phyloP scores from a whole-genome alignment of 2,329 filamentous ascomycete genomes.

The Calonectria montana region DNA sequence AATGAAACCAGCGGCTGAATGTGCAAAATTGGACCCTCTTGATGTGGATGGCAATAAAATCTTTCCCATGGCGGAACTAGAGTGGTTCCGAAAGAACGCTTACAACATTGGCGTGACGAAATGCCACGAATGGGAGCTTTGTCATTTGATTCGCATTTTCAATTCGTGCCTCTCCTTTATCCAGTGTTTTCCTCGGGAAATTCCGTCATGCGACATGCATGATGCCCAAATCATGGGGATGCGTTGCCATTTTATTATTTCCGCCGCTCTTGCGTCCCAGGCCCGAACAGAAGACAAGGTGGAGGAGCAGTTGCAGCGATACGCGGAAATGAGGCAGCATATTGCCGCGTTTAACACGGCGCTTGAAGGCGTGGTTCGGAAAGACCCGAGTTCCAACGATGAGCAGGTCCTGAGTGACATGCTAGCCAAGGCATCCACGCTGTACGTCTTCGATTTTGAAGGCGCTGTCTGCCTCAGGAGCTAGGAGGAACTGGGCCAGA shows the following conservation, averaged over 20 bases:
- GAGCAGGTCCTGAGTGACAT: conserved; percentile 64
- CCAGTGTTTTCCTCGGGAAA: conserved; percentile 60
- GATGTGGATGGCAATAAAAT: conserved; percentile 56
- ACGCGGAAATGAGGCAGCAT: conserved; percentile 70
- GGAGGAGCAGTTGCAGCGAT: conserved; percentile 68
- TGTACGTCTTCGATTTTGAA: conserved; percentile 85
- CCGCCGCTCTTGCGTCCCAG: conserved; percentile 61
- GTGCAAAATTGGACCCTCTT: conserved; percentile 48
- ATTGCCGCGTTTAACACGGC: conserved; percentile 68
- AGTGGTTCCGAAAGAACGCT: conserved; percentile 86
- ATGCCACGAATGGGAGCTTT: conserved; percentile 64
- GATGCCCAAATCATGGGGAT: conserved; percentile 70
- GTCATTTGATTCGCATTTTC: conserved; percentile 67
- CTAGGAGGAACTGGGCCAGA: conserved; percentile 73
- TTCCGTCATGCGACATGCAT: conserved; percentile 51
- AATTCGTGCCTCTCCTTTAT: conserved; percentile 64
- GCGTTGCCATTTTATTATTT: conserved; percentile 77
- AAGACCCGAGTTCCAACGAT: conserved; percentile 52
- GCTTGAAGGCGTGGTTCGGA: conserved; percentile 64
- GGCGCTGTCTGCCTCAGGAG: conserved; percentile 73
- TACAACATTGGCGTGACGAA: conserved; percentile 81
- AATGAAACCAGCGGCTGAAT: conserved; percentile 39
- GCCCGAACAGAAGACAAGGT: conserved; percentile 63
- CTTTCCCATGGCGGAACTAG: conserved; percentile 74
- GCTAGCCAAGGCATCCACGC: conserved; percentile 69